A percentile compares a stretch with the other conserved stretches of the same genome.
Conservation (phyloP, 192 early-diverging fungal genomes). For the Podochytrium sp. region DNA sequence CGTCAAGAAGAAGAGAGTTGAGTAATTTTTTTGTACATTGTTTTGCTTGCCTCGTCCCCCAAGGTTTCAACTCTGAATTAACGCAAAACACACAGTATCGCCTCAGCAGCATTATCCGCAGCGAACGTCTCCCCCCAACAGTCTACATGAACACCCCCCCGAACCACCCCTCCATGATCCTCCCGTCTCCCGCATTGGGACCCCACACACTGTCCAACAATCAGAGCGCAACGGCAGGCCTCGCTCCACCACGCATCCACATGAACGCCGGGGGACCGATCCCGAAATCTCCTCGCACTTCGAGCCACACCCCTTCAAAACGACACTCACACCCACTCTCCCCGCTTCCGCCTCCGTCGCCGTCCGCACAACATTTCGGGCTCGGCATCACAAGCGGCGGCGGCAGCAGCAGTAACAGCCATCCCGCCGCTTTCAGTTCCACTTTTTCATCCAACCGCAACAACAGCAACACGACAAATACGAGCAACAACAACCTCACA, state of each 20-base stretch:
- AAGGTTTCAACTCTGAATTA: too few species aligned
- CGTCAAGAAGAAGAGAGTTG: slow-evolving; percentile 31
- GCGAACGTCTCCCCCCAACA: neutral
- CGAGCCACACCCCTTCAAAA: neutral
- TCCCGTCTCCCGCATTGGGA: neutral
- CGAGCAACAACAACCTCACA: neutral
- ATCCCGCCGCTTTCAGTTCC: too few species aligned
- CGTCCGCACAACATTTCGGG: neutral
- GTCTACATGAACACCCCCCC: too few species aligned
- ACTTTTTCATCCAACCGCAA: too few species aligned
- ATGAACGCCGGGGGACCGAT: too few species aligned
- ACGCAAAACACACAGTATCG: too few species aligned
- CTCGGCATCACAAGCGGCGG: too few species aligned
- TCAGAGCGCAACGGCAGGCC: too few species aligned
- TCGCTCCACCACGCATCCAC: too few species aligned
- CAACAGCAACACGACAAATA: neutral
- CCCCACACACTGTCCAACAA: neutral
- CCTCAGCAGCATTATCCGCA: neutral
- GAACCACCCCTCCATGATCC: too few species aligned
- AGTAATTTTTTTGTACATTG: neutral
- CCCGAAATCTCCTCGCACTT: neutral
- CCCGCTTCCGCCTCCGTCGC: neutral
- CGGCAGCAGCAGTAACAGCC: too few species aligned
- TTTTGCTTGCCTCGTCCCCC: neutral
- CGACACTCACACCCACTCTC: neutral